Percentiles rank a stretch among this genome's conserved stretches.
phyloP scores from a whole-genome alignment of 2,329 filamentous ascomycete species.

The Ceratocystis ficicola region DNA sequence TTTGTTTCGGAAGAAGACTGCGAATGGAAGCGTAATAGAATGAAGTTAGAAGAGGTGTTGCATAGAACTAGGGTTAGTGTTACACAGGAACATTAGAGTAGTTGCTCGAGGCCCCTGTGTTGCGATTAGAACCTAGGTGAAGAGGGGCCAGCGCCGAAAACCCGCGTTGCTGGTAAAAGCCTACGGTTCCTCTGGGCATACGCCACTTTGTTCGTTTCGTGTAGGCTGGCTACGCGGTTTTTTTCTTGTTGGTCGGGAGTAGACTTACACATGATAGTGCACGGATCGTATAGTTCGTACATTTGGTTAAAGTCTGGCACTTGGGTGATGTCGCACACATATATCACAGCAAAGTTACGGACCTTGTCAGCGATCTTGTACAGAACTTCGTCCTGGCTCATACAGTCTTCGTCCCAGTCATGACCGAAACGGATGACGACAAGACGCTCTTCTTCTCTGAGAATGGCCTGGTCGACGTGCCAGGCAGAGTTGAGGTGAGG shows the following conservation, averaged over 20 bases:
- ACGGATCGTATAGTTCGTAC: constrained; percentile 84
- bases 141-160: too few relatives aligned
- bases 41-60: not conserved
- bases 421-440: constrained; percentile 90
- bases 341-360: constrained; percentile 86
- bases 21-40: not conserved
- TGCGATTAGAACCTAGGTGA: too few relatives aligned
- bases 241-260: not conserved
- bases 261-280: constrained; percentile 72
- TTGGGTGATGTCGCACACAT: constrained; percentile 84
- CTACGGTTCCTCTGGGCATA: too few relatives aligned
- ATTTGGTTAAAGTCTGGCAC: constrained; percentile 91
- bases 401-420: constrained; percentile 63
- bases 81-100: not conserved
- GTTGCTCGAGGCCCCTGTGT: too few relatives aligned
- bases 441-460: constrained; percentile 78
- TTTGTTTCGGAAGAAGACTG: constrained; percentile 84
- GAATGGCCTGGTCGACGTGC: constrained; percentile 97
- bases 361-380: constrained; percentile 88
- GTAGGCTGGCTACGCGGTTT: not conserved
- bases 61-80: not conserved
- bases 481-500: constrained; percentile 85
- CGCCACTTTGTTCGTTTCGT: too few relatives aligned
- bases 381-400: constrained; percentile 47
- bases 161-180: too few relatives aligned